Percentiles rank a stretch among this genome's conserved stretches.
Conservation (phyloP, 2,329 filamentous ascomycete genomes). For the Malbranchea cinnamomea region DNA sequence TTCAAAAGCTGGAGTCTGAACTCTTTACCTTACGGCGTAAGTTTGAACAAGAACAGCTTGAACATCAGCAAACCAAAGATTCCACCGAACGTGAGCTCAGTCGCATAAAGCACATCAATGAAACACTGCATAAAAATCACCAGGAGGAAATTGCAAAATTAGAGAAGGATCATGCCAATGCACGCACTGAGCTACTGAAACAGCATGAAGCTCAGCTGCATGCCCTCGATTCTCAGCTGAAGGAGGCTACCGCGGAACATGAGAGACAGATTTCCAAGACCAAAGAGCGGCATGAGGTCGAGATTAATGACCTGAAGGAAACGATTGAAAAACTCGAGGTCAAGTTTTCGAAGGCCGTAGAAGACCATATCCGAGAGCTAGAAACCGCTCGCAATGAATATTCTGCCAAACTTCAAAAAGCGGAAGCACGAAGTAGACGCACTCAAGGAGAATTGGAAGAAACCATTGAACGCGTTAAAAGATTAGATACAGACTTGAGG, state of each 20-base stretch:
- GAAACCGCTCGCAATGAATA: constrained; percentile 41
- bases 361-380: constrained; percentile 45
- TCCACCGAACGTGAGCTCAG: constrained; percentile 38
- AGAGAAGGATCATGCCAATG: constrained; percentile 33
- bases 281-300: constrained; percentile 38
- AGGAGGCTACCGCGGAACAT: constrained; percentile 26
- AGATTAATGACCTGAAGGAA: constrained; percentile 47
- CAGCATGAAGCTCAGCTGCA: constrained; percentile 32
- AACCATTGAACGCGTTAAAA: constrained; percentile 14
- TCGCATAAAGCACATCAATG: constrained; percentile 51
- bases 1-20: constrained; percentile 43
- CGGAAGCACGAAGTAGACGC: constrained; percentile 38
- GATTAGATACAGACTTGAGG: constrained; percentile 13
- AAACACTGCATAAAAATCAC: constrained; percentile 55
- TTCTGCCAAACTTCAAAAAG: constrained; percentile 24
- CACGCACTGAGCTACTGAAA: constrained; percentile 27
- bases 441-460: constrained; percentile 25
- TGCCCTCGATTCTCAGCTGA: constrained; percentile 34
- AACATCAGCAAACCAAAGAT: constrained; percentile 53
- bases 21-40: constrained; percentile 40
- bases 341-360: constrained; percentile 37
- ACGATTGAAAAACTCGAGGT: constrained; percentile 45
- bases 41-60: constrained; percentile 55
- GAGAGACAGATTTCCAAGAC: constrained; percentile 24
- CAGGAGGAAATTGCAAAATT: constrained; percentile 47